Evolutionary conservation across 2,329 filamentous ascomycete species (phyloP).

Genomic region (Exophiala sideris): DNA sequence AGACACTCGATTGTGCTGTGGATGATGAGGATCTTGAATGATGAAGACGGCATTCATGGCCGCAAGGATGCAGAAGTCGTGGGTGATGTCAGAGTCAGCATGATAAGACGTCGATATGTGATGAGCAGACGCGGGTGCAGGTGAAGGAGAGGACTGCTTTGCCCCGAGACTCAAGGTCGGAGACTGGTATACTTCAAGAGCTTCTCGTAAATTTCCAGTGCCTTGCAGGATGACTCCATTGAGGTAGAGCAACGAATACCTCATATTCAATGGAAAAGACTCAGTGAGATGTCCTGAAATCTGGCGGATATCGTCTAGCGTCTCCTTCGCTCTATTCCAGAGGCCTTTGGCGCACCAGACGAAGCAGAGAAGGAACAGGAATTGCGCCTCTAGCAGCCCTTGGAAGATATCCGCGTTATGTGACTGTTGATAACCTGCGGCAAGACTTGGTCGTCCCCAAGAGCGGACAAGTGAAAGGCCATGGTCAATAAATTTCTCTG

Average conservation of each 20-base stretch:
- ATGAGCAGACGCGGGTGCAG: slow-evolving; percentile 28
- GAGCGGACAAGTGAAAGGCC: slow-evolving; percentile 41
- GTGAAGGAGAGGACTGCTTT: slow-evolving; percentile 2
- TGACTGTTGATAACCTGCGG: slow-evolving; percentile 18
- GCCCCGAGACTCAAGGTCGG: slow-evolving; percentile 54
- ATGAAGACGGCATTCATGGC: slow-evolving; percentile 69
- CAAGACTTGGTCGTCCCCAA: slow-evolving; percentile 35
- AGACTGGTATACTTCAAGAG: slow-evolving; percentile 64
- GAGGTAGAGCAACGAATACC: slow-evolving; percentile 65
- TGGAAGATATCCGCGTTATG: slow-evolving; percentile 51
- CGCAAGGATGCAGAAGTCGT: slow-evolving; percentile 63
- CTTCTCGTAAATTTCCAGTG: slow-evolving; percentile 66
- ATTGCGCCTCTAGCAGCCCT: slow-evolving; percentile 62
- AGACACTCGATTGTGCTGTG: slow-evolving; percentile 57
- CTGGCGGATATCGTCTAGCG: slow-evolving; percentile 53
- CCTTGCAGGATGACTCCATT: slow-evolving; percentile 73
- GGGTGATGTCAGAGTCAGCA: slow-evolving; percentile 44
- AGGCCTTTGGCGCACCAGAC: slow-evolving; percentile 67
- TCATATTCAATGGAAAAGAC: slow-evolving; percentile 41
- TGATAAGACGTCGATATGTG: slow-evolving; percentile 9
- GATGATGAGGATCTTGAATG: slow-evolving; percentile 60
- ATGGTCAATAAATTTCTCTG: slow-evolving; percentile 56
- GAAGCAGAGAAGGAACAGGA: slow-evolving; percentile 69
- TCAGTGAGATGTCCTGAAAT: slow-evolving; percentile 45
- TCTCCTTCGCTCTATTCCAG: slow-evolving; percentile 62